Percentiles rank a stretch among this genome's conserved stretches.
Evolutionary conservation across 345 rosid genomes (phyloP).

Genomic region (Citrus maxima): DNA sequence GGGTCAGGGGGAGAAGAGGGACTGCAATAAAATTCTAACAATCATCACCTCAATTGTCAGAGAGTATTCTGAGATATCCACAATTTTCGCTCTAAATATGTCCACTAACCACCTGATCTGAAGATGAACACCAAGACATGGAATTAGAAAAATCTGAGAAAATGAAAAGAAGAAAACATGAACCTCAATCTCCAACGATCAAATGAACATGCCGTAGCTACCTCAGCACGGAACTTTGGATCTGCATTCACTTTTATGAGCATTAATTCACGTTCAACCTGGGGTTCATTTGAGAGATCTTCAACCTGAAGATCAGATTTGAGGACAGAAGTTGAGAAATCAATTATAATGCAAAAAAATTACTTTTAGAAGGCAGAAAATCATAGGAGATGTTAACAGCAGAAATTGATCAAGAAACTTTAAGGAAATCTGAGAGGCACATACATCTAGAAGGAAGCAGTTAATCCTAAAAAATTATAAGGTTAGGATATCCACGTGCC

Average conservation of each 20-base stretch:
- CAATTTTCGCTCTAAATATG: constrained; percentile 83
- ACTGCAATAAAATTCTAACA: not conserved
- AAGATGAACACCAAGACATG: constrained; percentile 20
- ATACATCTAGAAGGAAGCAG: not conserved
- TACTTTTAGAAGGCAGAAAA: constrained; percentile 6
- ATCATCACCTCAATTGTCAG: constrained; percentile 76
- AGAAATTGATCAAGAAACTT: not conserved
- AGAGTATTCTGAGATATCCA: constrained; percentile 76
- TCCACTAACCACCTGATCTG: constrained; percentile 93
- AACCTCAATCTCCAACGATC: not conserved
- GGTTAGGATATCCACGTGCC: not conserved
- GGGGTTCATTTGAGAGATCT: constrained; percentile 88
- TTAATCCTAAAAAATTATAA: not conserved
- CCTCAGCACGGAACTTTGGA: constrained; percentile 71
- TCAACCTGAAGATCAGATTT: constrained; percentile 52
- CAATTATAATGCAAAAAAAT: not conserved
- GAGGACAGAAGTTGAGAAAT: not conserved
- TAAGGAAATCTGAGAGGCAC: not conserved
- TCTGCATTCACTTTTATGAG: constrained; percentile 74
- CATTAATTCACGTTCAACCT: constrained; percentile 94
- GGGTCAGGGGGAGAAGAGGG: not conserved
- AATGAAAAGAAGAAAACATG: not conserved
- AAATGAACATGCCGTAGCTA: constrained; percentile 15
- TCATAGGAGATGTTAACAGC: not conserved
- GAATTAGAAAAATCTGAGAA: not conserved